Evolutionary conservation across 1,139 yeast species (phyloP), one percentile per base, ranked within the genome.

Genomic region (Yamadazyma trypodendri): DNA sequence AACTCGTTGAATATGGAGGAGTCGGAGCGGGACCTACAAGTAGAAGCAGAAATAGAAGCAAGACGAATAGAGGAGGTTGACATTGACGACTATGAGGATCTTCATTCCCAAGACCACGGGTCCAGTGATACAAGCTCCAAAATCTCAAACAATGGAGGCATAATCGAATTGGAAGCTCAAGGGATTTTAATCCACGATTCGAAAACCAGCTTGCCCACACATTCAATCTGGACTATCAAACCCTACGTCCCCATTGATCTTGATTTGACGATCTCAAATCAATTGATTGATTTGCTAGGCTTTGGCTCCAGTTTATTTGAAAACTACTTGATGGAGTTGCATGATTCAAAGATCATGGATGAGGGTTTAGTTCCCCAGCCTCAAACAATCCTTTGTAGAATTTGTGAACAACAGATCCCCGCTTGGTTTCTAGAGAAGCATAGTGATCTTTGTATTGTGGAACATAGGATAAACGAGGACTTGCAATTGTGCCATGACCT

Each of bases 341-440:
- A 81, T 25, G 82, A 80, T 30, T 58, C 74, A 35, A 84, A 79
- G 16, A 70, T 82, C 5, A 71, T 79, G 6, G 83, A 82, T 45
- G 84, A 81, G 47, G 72, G 66, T 13, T 70, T 75, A 18, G 77
- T 85, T 0, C 95, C 96, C 0, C 75, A 80, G 22, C 96, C 95
- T 0, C 82, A 82, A 27, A 71, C 81, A 32, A 86, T 88, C 31
- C 65, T 90, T 29, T 94, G 99, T 58, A 73, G 96, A 36, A 89
- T 94, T 15, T 94, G 99, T 60, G 99, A 94, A 54, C 79, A 81
- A 21, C 77, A 77, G 36, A 80, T 90, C n/a, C 97, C 96, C 1
- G 88, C 92, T 1, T 94, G 98, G 98, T 92, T 95, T 82, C 71
- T 92, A 35, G 98, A 90, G 52, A 77, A 83, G 37, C 99, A 94